Percentiles rank a stretch among this genome's conserved stretches.
These are phyloP conservation scores for Acanthamoeba lugdunensis DNA, from an alignment of 208 protist species.

Conservation along the genomic window DNA sequence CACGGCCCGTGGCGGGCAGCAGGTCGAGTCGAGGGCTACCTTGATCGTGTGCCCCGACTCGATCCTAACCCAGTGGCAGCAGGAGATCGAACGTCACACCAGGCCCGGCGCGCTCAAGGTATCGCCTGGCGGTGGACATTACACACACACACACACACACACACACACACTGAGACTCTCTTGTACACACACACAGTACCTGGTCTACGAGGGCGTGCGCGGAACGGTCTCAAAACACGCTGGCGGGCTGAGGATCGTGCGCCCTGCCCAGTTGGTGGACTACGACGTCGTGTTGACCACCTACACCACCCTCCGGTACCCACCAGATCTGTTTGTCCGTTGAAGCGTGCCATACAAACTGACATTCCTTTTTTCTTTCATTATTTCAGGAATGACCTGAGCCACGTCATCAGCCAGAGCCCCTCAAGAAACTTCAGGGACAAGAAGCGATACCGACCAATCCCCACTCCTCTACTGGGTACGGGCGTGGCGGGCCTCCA, in stretches of 20 bases:
- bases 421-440: conserved; percentile 9
- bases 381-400: conserved; percentile 3
- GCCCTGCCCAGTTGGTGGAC: conserved; percentile 27
- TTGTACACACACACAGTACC: background rate
- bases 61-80: conserved; percentile 62
- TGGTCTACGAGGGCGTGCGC: conserved; percentile 52
- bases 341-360: background rate
- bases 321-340: background rate
- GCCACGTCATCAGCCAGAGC: conserved; percentile 41
- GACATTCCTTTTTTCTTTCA: background rate
- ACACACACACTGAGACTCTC: background rate
- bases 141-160: too few species aligned
- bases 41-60: conserved; percentile 72
- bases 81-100: conserved; percentile 55
- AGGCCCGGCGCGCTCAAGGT: conserved; percentile 38
- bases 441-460: conserved; percentile 55
- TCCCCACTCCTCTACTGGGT: conserved; percentile 44
- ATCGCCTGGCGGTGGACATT: background rate
- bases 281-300: conserved; percentile 61
- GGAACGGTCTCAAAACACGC: conserved; percentile 5
- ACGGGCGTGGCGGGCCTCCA: background rate
- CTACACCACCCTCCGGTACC: background rate
- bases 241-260: conserved; percentile 19
- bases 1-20: background rate
- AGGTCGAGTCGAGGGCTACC: conserved; percentile 13